Conservation (phyloP, 1,139 yeast genomes). For the Kodamaea sp. region DNA sequence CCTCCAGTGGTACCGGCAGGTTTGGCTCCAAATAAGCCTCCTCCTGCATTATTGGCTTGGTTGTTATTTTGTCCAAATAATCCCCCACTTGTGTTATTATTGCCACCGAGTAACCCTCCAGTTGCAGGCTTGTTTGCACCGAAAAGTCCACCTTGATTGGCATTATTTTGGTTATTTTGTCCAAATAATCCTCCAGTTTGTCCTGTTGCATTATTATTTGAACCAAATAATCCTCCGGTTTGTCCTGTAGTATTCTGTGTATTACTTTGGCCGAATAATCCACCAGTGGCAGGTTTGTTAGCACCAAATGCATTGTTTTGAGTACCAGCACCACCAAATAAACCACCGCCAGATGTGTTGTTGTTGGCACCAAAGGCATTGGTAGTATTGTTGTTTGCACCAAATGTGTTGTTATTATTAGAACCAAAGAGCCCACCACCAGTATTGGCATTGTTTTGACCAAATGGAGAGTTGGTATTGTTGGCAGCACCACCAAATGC, state of each 20-base stretch:
- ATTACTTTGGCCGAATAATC: conserved; percentile 18
- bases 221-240: conserved; percentile 22
- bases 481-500: conserved; percentile 12
- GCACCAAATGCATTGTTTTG: conserved; percentile 12
- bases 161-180: conserved; percentile 11
- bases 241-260: conserved; percentile 6
- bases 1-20: conserved; percentile 16
- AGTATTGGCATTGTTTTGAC: conserved; percentile 13
- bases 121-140: conserved; percentile 15
- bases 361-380: conserved; percentile 14
- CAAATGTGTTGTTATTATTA: conserved; percentile 11
- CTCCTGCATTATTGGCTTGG: conserved; percentile 13
- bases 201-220: conserved; percentile 12
- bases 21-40: conserved; percentile 20
- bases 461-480: conserved; percentile 15
- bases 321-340: conserved; percentile 19
- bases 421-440: conserved; percentile 24
- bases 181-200: conserved; percentile 36
- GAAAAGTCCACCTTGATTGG: conserved; percentile 15
- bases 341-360: conserved; percentile 22
- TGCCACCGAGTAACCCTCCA: conserved; percentile 15
- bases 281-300: conserved; percentile 22
- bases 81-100: conserved; percentile 16
- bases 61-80: conserved; percentile 20
- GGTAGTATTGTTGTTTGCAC: conserved; percentile 14